Percentiles rank a stretch among this genome's conserved stretches.
phyloP scores from a whole-genome alignment of 148 eudicot species.

The Vaccinium myrtillus region DNA sequence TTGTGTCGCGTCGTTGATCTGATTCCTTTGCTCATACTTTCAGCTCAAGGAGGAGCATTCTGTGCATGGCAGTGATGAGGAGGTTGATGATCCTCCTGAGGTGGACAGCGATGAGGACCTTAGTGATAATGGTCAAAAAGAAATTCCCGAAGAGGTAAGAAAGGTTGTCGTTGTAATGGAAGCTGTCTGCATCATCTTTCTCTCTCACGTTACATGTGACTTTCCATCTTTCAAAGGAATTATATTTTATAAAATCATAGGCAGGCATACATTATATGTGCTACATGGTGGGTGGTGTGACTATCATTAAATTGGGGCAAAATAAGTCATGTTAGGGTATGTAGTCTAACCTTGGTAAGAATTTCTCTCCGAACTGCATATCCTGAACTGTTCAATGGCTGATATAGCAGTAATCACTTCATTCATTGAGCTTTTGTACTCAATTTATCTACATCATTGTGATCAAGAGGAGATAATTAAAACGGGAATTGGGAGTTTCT shows the following conservation, averaged over 20 bases:
- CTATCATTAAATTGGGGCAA: not conserved
- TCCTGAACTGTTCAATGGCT: not conserved
- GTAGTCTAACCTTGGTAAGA: not conserved
- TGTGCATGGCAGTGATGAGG: conserved; percentile 93
- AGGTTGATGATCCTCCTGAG: conserved; percentile 75
- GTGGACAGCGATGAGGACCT: conserved; percentile 80
- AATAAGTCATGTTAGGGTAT: not conserved
- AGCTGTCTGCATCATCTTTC: not conserved
- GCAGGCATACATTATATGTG: not conserved
- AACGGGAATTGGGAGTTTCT: not conserved
- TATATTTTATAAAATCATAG: not conserved
- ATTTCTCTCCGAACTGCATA: not conserved
- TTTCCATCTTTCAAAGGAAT: not conserved
- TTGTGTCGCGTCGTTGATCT: not conserved
- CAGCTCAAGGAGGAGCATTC: conserved; percentile 81
- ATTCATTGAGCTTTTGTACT: not conserved
- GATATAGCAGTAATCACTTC: not conserved
- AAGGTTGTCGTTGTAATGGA: not conserved
- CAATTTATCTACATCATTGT: not conserved
- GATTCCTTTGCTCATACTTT: conserved; percentile 9
- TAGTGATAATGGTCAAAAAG: conserved; percentile 49
- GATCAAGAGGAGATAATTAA: not conserved
- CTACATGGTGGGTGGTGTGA: not conserved
- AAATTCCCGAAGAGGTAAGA: conserved; percentile 74
- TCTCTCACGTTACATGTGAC: not conserved